Base-by-base conservation (phyloP, 768 basidiomycete species). In the Boletus sp. region DNA sequence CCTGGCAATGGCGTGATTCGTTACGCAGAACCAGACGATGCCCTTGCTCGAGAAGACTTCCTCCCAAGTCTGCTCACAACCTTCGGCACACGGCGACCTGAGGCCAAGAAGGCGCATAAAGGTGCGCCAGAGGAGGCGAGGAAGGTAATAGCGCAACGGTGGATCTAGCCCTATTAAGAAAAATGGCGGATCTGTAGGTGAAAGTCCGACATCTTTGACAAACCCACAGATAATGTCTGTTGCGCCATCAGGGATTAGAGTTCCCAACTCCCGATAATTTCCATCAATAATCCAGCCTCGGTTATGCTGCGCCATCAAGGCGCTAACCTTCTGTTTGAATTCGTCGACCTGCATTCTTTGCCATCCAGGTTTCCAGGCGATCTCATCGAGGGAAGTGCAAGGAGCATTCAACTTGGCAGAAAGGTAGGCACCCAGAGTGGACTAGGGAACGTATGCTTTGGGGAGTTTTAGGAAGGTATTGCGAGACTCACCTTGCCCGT, bases 111-210 rank as follows among this genome's bases (percentile, higher is more conserved):
- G 33, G 20, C 84, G 78, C 56, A 73, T 64, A n/a, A 84, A 63
- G 1, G 85, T 87, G 47, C 86, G 76, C 52, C 73, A 60, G 56
- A 80, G 64, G 28, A 87, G 61, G 15, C 87, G 83, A 20, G 86
- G 84, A 52, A 88, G 76, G 71, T 88, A 89, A 10, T 81, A 68
- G 9, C 73, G 17, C 35, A 88, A 71, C 12, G 86, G 87, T 8
- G 86, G 85, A 60, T 88, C 86, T 20, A 89, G 72, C 87, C 87
- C 86, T 89, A 37, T 59, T 7, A 8, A 32, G 18, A 40, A 58
- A 29, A n/a, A 8, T 7, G 24, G 24, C 24, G 5, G 29, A 14
- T 7, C 20, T 24, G 47, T 63, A 20, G 52, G 44, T 24, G 33
- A 12, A 18, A 45, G 28, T 18, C 39, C 36, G 15, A n/a, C 11